Conservation (phyloP, 495 filamentous ascomycete genomes). For the Podospora comata region DNA sequence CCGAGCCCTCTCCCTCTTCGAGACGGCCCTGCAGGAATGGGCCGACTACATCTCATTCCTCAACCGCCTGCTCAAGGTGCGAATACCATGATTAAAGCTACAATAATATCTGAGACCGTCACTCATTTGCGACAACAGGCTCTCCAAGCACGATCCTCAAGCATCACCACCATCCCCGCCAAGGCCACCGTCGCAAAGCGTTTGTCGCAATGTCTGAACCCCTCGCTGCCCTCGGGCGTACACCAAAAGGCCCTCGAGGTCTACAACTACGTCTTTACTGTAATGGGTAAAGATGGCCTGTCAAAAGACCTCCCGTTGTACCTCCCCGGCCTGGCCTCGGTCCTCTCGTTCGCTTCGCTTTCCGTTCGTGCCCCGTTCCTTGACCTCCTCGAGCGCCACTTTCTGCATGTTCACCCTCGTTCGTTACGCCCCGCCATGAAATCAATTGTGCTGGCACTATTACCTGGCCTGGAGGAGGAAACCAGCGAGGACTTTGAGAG, state of each 20-base stretch:
- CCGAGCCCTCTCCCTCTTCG: conserved; percentile 83
- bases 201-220: conserved; percentile 91
- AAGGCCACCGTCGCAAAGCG: conserved; percentile 83
- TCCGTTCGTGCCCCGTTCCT: conserved; percentile 82
- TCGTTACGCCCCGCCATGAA: conserved; percentile 84
- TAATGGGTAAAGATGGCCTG: conserved; percentile 70
- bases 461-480: conserved; percentile 93
- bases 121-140: conserved; percentile 52
- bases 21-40: conserved; percentile 94
- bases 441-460: conserved; percentile 74
- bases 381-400: conserved; percentile 74
- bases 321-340: conserved; percentile 81
- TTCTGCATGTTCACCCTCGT: conserved; percentile 64
- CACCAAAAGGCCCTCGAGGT: conserved; percentile 97
- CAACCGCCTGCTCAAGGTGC: conserved; percentile 83
- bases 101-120: neutral
- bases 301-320: conserved; percentile 80
- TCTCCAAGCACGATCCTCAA: conserved; percentile 77
- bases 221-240: conserved; percentile 90
- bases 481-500: conserved; percentile 95
- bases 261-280: conserved; percentile 79
- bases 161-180: conserved; percentile 70
- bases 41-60: conserved; percentile 99
- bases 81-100: neutral
- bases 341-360: conserved; percentile 88